Percentiles rank a stretch among this genome's conserved stretches.
Conservation (phyloP, 257 asterid genomes). For the Parsonsia alboflavescens region DNA sequence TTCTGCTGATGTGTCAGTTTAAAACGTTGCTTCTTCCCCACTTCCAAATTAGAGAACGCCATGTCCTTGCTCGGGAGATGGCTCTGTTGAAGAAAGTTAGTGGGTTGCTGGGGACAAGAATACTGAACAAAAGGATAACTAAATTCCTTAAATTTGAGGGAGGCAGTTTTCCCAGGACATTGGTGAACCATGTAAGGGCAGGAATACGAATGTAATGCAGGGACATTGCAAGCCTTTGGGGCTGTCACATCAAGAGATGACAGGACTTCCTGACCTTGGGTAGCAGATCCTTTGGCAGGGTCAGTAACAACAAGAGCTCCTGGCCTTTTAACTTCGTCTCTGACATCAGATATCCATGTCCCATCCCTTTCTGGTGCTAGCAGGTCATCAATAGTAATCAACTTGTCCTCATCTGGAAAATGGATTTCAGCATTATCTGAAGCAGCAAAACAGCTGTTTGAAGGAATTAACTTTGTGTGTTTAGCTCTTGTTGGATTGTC, state of each 20-base stretch:
- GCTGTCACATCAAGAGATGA: conserved; percentile 13
- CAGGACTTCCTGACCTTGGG: conserved; percentile 1
- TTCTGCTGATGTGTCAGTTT: conserved; percentile 4
- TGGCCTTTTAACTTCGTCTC: conserved; percentile 11
- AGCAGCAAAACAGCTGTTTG: conserved; percentile 1
- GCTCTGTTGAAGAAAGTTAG: conserved; percentile 14
- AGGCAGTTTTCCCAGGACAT: conserved; percentile 12
- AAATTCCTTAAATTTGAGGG: conserved; percentile 14
- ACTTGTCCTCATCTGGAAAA: conserved; percentile 42
- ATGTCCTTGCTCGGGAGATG: conserved; percentile 3
- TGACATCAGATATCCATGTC: conserved; percentile 16
- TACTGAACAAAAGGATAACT: conserved; percentile 17
- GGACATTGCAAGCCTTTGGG: conserved; percentile 12
- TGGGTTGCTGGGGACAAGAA: conserved; percentile 33
- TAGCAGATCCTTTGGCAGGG: conserved; percentile 5
- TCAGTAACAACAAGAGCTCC: conserved; percentile 7
- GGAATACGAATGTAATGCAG: conserved; percentile 19
- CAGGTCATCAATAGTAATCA: conserved; percentile 28
- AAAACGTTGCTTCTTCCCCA: not conserved
- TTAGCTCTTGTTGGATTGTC: conserved; percentile 7
- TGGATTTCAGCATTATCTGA: conserved; percentile 24
- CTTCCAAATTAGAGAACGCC: conserved; percentile 10
- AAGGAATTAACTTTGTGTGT: not conserved
- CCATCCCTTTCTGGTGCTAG: conserved; percentile 12
- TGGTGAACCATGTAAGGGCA: conserved; percentile 16